Percentiles rank a stretch among this genome's conserved stretches.
Conservation (phyloP, 2,329 filamentous ascomycete species). For the Cladosporium colombiae region DNA sequence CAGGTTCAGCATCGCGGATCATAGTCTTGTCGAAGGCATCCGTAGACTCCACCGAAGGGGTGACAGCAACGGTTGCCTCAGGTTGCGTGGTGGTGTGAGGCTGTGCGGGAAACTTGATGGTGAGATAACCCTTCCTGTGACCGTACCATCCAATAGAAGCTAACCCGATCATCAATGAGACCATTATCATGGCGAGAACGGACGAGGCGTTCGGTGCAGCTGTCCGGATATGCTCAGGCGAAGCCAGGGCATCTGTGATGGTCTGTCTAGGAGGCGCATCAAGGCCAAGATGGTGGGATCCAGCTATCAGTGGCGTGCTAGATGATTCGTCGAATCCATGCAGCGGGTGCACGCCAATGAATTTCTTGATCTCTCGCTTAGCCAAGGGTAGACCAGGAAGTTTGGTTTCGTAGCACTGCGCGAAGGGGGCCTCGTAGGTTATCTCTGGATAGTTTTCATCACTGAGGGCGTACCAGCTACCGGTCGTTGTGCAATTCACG, state of each 20-base stretch:
- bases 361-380: conserved; percentile 23
- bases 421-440: conserved; percentile 64
- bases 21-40: conserved; percentile 22
- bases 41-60: conserved; percentile 7
- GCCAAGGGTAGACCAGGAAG: conserved; percentile 19
- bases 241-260: conserved; percentile 10
- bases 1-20: conserved; percentile 37
- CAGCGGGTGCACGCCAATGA: conserved; percentile 36
- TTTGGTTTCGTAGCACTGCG: conserved; percentile 53
- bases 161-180: conserved; percentile 3
- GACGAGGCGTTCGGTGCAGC: conserved; percentile 5
- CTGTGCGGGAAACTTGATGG: conserved; percentile 12
- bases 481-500: conserved; percentile 81
- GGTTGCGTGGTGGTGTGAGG: conserved; percentile 8
- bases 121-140: conserved; percentile 10
- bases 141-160: conserved; percentile 17
- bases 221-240: background rate
- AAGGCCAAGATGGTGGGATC: conserved; percentile 25
- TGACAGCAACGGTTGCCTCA: conserved; percentile 9
- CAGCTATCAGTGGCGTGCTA: conserved; percentile 24
- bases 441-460: conserved; percentile 84
- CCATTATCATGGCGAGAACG: conserved; percentile 14
- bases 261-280: conserved; percentile 23
- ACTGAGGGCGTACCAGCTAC: conserved; percentile 92
- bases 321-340: conserved; percentile 19